Evolutionary conservation across 768 basidiomycete genomes (phyloP).

Genomic region (Xerocomellus chrysenteron): DNA sequence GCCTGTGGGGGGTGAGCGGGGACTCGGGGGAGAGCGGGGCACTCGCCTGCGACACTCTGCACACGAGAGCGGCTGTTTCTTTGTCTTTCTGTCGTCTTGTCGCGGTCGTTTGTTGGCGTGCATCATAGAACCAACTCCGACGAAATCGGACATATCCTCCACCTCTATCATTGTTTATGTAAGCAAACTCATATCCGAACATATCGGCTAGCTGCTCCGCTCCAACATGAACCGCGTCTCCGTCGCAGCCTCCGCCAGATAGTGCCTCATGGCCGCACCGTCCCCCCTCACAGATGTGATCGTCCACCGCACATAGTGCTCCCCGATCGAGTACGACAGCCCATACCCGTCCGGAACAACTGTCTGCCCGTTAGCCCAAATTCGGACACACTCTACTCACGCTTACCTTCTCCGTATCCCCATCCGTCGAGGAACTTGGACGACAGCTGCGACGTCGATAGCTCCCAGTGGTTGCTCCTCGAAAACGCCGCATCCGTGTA

Average conservation of each 20-base stretch:
- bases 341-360: constrained; percentile 94
- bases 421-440: constrained; percentile 85
- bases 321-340: constrained; percentile 85
- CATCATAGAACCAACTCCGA: constrained; percentile 27
- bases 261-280: constrained; percentile 59
- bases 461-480: constrained; percentile 84
- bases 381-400: neutral
- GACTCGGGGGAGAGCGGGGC: no score
- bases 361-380: constrained; percentile 28
- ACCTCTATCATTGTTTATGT: constrained; percentile 24
- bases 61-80: constrained; percentile 54
- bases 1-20: constrained; percentile 17
- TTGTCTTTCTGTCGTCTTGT: constrained; percentile 31
- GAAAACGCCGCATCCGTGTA: constrained; percentile 72
- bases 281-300: constrained; percentile 69
- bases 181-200: constrained; percentile 24
- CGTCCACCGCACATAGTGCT: constrained; percentile 85
- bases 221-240: constrained; percentile 79
- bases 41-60: constrained; percentile 61
- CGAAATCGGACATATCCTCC: constrained; percentile 21
- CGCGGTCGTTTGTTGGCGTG: constrained; percentile 44
- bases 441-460: constrained; percentile 87
- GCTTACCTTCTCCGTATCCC: constrained; percentile 91
- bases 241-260: constrained; percentile 76
- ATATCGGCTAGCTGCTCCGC: constrained; percentile 42